Conservation (phyloP, 768 basidiomycete genomes). For the Phanerochaete sordida region DNA sequence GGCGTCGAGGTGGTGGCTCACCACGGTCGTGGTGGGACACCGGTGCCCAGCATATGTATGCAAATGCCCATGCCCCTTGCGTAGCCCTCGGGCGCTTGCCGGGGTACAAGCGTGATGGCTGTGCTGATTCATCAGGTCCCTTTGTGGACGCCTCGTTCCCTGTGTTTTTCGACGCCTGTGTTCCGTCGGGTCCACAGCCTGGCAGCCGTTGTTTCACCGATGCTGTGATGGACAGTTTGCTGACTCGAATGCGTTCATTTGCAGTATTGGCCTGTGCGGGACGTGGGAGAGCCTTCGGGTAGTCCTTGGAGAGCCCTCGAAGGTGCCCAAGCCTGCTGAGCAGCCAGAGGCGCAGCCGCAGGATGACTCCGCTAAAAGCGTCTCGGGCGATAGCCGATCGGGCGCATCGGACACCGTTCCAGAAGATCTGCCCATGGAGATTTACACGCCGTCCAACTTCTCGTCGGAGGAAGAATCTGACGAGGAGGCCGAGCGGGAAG, state of each 20-base stretch:
- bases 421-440: slow-evolving; percentile 2
- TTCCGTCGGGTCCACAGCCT: background rate
- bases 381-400: background rate
- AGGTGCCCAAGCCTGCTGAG: background rate
- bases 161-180: background rate
- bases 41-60: background rate
- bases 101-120: slow-evolving; percentile 3
- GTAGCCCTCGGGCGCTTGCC: background rate
- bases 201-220: background rate
- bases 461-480: background rate
- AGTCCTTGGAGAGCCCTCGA: background rate
- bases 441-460: slow-evolving; percentile 10
- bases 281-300: background rate
- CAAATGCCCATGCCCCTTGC: background rate
- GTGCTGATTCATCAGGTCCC: slow-evolving; percentile 2
- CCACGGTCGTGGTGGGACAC: background rate
- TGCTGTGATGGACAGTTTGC: background rate
- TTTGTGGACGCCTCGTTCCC: background rate
- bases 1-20: background rate
- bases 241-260: background rate
- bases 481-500: background rate
- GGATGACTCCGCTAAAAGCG: background rate
- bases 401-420: background rate
- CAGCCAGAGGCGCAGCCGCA: background rate
- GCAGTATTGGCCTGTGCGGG: background rate